Evolutionary conservation across 805 yeast species (phyloP).

Genomic region (Yamadazyma sp.): DNA sequence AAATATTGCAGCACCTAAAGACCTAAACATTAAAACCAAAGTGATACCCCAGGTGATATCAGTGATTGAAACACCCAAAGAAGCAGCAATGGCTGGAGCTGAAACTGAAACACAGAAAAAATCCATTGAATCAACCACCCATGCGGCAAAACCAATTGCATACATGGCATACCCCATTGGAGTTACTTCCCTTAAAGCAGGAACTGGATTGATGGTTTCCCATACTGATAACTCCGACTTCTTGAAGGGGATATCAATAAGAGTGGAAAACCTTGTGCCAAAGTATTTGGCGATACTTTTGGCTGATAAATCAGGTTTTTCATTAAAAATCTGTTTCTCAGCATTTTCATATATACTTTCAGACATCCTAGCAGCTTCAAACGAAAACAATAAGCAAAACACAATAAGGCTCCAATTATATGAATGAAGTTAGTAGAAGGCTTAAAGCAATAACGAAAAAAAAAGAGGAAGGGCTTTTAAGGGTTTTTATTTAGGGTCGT

Average conservation of each 20-base stretch:
- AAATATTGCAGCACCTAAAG: slow-evolving; percentile 67
- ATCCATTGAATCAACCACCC: slow-evolving; percentile 75
- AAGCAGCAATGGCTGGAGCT: slow-evolving; percentile 47
- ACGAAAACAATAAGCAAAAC: too few species aligned
- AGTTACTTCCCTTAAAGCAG: slow-evolving; percentile 34
- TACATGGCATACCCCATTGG: slow-evolving; percentile 55
- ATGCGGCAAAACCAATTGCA: slow-evolving; percentile 56
- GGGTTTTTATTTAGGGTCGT: background rate
- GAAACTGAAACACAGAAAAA: slow-evolving; percentile 62
- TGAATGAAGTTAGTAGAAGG: too few species aligned
- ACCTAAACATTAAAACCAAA: slow-evolving; percentile 65
- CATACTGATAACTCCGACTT: slow-evolving; percentile 3
- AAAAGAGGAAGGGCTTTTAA: too few species aligned
- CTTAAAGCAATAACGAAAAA: too few species aligned
- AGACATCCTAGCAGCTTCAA: too few species aligned
- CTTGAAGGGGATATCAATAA: slow-evolving; percentile 23
- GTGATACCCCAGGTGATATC: slow-evolving; percentile 73
- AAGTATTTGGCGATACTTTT: slow-evolving; percentile 26
- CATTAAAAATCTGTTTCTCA: slow-evolving; percentile 12
- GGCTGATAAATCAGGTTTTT: slow-evolving; percentile 11
- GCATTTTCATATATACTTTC: slow-evolving; percentile 7
- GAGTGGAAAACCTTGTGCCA: slow-evolving; percentile 46
- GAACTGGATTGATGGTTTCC: slow-evolving; percentile 45
- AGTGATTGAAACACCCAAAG: slow-evolving; percentile 42
- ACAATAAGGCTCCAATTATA: too few species aligned